Evolutionary conservation across 768 basidiomycete genomes (phyloP).

Genomic region (Strobilomyces echinocephalus): DNA sequence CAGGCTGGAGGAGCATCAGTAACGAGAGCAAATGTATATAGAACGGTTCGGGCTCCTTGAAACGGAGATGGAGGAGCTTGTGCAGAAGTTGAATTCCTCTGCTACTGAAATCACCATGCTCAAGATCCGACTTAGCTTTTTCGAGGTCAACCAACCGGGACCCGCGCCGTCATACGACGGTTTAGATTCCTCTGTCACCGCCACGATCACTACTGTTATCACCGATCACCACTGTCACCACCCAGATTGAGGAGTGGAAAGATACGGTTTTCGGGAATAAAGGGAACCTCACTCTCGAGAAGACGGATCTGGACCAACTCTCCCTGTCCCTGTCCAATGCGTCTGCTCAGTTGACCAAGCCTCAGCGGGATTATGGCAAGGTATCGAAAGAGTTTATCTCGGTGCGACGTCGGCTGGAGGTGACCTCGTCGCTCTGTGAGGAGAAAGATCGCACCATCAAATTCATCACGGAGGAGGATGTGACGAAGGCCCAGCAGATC

Average conservation of each 20-base stretch:
- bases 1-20: neutral
- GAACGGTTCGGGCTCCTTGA: neutral
- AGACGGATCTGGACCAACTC: conserved; percentile 7
- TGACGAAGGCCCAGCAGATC: too few species aligned
- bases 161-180: neutral
- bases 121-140: neutral
- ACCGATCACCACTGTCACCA: neutral
- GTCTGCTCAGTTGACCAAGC: too few species aligned
- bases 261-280: neutral
- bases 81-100: neutral
- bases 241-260: conserved; percentile 1
- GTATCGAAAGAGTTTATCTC: too few species aligned
- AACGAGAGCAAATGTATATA: neutral
- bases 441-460: too few species aligned
- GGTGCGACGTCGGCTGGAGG: too few species aligned
- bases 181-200: neutral
- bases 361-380: too few species aligned
- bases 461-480: too few species aligned
- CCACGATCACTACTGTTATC: neutral
- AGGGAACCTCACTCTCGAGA: neutral
- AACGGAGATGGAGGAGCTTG: neutral
- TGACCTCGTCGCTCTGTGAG: too few species aligned
- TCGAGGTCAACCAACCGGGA: neutral
- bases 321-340: neutral
- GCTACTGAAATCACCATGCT: neutral